These are phyloP conservation scores for Albatrellus ellisii DNA, from an alignment of 768 basidiomycete genomes.

Conservation along the genomic window DNA sequence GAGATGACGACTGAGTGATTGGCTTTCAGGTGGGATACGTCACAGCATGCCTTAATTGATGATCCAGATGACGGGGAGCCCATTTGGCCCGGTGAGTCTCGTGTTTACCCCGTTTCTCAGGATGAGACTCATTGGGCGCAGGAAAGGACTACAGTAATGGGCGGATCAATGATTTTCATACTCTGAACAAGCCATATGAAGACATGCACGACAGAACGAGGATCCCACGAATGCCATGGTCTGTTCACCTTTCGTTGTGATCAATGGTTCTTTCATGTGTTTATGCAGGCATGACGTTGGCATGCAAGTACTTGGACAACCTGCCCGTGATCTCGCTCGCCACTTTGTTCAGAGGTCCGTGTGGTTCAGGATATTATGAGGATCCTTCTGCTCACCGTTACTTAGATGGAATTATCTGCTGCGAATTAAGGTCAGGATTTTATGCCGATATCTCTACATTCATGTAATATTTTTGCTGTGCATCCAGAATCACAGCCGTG, in stretches of 20 bases:
- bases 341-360: slow-evolving; percentile 86
- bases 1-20: slow-evolving; percentile 2
- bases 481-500: slow-evolving; percentile 72
- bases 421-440: slow-evolving; percentile 70
- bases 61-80: slow-evolving; percentile 57
- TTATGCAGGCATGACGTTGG: slow-evolving; percentile 83
- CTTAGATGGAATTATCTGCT: slow-evolving; percentile 87
- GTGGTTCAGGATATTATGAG: not conserved
- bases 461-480: not conserved
- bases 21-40: slow-evolving; percentile 78
- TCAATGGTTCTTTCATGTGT: not conserved
- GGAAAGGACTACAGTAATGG: slow-evolving; percentile 96
- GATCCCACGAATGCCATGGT: slow-evolving; percentile 96
- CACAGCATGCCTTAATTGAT: slow-evolving; percentile 84
- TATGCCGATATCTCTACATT: not conserved
- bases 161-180: slow-evolving; percentile 74
- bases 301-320: slow-evolving; percentile 92
- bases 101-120: not conserved
- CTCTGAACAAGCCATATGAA: slow-evolving; percentile 79
- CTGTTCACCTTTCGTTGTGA: not conserved
- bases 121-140: slow-evolving; percentile 17
- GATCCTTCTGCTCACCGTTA: not conserved
- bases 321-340: slow-evolving; percentile 84
- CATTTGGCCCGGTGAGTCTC: slow-evolving; percentile 76
- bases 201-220: slow-evolving; percentile 91